phyloP scores from a whole-genome alignment of 257 asterid species.

The Paulownia fortunei region DNA sequence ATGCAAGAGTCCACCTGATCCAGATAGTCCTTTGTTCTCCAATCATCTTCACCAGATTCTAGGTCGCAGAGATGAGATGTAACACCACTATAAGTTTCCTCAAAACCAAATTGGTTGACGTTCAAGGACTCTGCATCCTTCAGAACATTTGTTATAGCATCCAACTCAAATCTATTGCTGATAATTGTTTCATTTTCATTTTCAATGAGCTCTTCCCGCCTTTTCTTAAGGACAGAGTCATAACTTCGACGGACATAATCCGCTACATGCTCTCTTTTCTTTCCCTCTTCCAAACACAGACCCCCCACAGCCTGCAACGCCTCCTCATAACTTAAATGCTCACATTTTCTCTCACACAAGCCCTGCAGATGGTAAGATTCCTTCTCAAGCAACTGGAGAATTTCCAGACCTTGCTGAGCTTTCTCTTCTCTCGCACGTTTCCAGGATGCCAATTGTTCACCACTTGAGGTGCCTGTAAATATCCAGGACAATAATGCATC shows the following conservation, averaged over 20 bases:
- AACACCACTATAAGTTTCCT: conserved; percentile 71
- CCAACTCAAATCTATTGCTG: conserved; percentile 75
- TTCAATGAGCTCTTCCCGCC: conserved; percentile 77
- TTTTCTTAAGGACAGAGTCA: conserved; percentile 69
- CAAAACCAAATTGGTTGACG: conserved; percentile 78
- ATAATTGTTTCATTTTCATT: conserved; percentile 56
- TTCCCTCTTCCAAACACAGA: conserved; percentile 86
- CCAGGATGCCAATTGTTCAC: conserved; percentile 78
- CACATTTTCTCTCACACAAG: conserved; percentile 87
- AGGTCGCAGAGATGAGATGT: conserved; percentile 72
- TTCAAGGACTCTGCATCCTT: conserved; percentile 89
- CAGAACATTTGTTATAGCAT: conserved; percentile 82
- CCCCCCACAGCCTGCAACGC: conserved; percentile 88
- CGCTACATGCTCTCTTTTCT: conserved; percentile 66
- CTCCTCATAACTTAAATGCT: conserved; percentile 83
- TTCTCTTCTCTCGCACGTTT: conserved; percentile 68
- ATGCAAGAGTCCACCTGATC: conserved; percentile 89
- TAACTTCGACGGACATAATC: conserved; percentile 66
- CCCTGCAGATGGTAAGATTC: conserved; percentile 81
- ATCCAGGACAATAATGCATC: conserved; percentile 92
- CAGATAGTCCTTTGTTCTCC: conserved; percentile 77
- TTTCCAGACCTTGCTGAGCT: conserved; percentile 68
- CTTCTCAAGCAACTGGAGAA: conserved; percentile 82
- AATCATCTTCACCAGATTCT: conserved; percentile 86
- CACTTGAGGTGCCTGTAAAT: conserved; percentile 73